Percentiles rank a stretch among this genome's conserved stretches.
Evolutionary conservation across 257 asterid genomes (phyloP).

Genomic region (Thymus quinquecostatus): DNA sequence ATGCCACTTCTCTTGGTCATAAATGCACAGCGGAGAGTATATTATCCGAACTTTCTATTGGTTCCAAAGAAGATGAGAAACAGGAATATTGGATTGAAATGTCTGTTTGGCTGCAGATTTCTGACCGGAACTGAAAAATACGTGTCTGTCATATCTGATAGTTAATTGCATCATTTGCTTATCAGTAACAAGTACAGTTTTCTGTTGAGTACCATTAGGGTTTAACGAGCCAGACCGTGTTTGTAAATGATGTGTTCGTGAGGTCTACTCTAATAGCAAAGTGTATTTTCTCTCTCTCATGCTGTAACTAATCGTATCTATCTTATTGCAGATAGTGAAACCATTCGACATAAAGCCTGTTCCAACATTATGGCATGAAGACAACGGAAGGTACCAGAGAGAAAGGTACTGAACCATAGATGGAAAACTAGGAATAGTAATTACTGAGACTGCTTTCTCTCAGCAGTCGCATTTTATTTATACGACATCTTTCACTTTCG

Average conservation of each 20-base stretch:
- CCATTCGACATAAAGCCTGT: slow-evolving; percentile 71
- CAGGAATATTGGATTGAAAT: slow-evolving; percentile 2
- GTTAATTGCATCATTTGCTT: background rate
- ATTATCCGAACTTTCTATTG: slow-evolving; percentile 18
- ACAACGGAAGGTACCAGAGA: slow-evolving; percentile 64
- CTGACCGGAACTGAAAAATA: background rate
- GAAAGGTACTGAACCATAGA: slow-evolving; percentile 58
- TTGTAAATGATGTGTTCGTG: slow-evolving; percentile 3
- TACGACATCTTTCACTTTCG: background rate
- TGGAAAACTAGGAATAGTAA: background rate
- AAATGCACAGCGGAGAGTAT: slow-evolving; percentile 17
- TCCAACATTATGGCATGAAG: slow-evolving; percentile 94
- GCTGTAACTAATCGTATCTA: slow-evolving; percentile 12
- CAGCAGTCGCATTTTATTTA: background rate
- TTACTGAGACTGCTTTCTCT: slow-evolving; percentile 1
- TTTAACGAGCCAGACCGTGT: background rate
- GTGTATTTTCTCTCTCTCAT: slow-evolving; percentile 6
- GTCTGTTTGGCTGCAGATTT: background rate
- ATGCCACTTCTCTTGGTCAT: slow-evolving; percentile 10
- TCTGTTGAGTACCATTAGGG: background rate
- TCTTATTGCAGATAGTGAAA: slow-evolving; percentile 59
- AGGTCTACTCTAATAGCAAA: background rate
- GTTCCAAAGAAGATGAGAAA: slow-evolving; percentile 8
- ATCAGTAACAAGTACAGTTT: background rate
- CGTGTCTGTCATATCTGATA: background rate